Conservation (phyloP, 305 asterid species). For the Rubia peregrina region DNA sequence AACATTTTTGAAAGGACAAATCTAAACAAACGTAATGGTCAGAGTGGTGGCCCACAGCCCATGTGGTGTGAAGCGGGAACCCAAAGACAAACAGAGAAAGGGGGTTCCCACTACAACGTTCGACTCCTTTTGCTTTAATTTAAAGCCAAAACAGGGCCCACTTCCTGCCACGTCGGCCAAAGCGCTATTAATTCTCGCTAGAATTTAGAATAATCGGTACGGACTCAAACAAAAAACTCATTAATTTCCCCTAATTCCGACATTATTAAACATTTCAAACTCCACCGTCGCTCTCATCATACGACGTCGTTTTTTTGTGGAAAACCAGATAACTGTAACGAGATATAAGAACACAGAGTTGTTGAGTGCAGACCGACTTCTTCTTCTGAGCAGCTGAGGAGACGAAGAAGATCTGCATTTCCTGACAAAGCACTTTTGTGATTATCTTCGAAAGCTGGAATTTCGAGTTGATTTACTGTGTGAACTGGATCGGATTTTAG, state of each 20-base stretch:
- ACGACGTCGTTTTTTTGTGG: conserved; percentile 13
- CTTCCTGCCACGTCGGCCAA: conserved; percentile 20
- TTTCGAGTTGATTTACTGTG: background rate
- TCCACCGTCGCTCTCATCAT: background rate
- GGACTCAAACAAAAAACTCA: conserved; percentile 1
- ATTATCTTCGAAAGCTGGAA: background rate
- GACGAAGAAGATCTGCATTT: background rate
- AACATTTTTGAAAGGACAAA: too few relatives aligned
- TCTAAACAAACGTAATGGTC: too few relatives aligned
- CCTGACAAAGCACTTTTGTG: background rate
- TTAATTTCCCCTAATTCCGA: background rate
- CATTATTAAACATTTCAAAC: background rate
- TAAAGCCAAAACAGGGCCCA: conserved; percentile 13
- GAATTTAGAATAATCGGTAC: background rate
- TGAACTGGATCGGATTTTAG: background rate
- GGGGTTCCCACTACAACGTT: conserved; percentile 37
- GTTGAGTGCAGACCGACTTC: conserved; percentile 3
- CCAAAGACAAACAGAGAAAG: background rate
- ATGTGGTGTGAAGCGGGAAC: conserved; percentile 21
- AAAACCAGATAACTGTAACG: background rate
- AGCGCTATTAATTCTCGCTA: conserved; percentile 18
- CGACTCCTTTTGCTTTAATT: conserved; percentile 20
- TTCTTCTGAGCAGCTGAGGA: conserved; percentile 6
- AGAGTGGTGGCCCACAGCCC: conserved; percentile 10
- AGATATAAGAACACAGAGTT: background rate